Conservation (phyloP, 202 grass and related monocot species). For the Panicum virgatum region DNA sequence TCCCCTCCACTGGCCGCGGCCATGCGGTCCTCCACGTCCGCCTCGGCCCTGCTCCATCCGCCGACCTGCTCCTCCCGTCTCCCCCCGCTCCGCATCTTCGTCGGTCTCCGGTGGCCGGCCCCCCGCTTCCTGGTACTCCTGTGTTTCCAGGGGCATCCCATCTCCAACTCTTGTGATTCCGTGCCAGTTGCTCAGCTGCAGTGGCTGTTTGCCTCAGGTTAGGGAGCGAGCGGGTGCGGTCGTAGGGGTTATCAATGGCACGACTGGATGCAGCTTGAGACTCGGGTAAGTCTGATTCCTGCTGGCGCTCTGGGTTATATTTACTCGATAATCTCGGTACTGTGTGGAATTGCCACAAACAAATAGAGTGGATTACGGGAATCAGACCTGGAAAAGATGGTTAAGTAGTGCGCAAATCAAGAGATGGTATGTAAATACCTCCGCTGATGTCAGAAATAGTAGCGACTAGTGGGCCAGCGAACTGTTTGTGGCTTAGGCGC, state of each 20-base stretch:
- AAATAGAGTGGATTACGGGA: neutral
- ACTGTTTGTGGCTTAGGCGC: neutral
- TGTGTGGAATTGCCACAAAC: neutral
- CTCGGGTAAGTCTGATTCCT: conserved; percentile 30
- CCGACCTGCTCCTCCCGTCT: conserved; percentile 19
- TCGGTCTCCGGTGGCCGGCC: conserved; percentile 43
- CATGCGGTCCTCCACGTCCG: conserved; percentile 29
- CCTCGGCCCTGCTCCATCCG: conserved; percentile 15
- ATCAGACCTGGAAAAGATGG: neutral
- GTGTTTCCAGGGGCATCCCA: neutral
- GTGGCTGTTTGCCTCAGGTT: conserved; percentile 26
- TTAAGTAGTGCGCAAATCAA: neutral
- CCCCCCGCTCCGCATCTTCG: conserved; percentile 32
- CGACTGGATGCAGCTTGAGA: conserved; percentile 1
- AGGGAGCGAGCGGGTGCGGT: conserved; percentile 6
- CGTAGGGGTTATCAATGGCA: conserved; percentile 6
- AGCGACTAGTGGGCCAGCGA: neutral
- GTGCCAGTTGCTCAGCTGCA: neutral
- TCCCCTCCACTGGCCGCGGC: neutral
- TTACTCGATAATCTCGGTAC: neutral
- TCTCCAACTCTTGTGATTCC: neutral
- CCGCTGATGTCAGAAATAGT: neutral
- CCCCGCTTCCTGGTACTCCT: conserved; percentile 24
- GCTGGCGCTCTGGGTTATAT: neutral
- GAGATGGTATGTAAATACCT: neutral